phyloP scores from a whole-genome alignment of 1,139 yeast species.

The Martiniozyma asiatica region DNA sequence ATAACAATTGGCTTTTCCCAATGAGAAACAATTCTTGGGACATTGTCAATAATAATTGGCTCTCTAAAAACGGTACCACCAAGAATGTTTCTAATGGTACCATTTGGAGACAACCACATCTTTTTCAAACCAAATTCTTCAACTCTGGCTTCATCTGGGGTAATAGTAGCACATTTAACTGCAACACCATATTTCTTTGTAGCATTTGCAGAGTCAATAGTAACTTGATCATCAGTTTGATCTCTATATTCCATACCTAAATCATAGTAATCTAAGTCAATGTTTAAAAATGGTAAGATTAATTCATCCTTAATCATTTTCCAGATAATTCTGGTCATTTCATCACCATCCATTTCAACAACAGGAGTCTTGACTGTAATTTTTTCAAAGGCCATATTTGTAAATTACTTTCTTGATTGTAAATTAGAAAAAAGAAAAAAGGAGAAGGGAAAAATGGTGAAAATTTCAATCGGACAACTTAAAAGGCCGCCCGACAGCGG shows the following conservation, averaged over 20 bases:
- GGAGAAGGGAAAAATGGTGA: no score
- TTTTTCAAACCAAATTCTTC: conserved; percentile 61
- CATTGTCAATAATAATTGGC: conserved; percentile 58
- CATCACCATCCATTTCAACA: conserved; percentile 80
- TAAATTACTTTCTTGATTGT: no score
- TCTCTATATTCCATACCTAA: conserved; percentile 63
- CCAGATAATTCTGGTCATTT: conserved; percentile 83
- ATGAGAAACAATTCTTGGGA: conserved; percentile 64
- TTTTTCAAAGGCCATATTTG: conserved; percentile 28
- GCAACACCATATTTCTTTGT: conserved; percentile 70
- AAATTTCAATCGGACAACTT: no score
- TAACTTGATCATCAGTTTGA: conserved; percentile 58
- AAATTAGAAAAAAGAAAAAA: no score
- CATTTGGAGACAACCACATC: conserved; percentile 84
- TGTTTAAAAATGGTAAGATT: conserved; percentile 57
- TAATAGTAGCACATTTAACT: conserved; percentile 76
- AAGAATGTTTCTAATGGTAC: conserved; percentile 69
- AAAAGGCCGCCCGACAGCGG: no score
- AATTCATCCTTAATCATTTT: conserved; percentile 57
- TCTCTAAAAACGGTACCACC: conserved; percentile 82
- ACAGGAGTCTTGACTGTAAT: conserved; percentile 61
- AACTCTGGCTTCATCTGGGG: conserved; percentile 77
- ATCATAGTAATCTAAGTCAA: conserved; percentile 67
- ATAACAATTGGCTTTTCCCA: conserved; percentile 78
- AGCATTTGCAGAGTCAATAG: conserved; percentile 67